A percentile compares a stretch with the other conserved stretches of the same genome.
Evolutionary conservation across 345 rosid genomes (phyloP).

Genomic region (Pelargonium nanum): DNA sequence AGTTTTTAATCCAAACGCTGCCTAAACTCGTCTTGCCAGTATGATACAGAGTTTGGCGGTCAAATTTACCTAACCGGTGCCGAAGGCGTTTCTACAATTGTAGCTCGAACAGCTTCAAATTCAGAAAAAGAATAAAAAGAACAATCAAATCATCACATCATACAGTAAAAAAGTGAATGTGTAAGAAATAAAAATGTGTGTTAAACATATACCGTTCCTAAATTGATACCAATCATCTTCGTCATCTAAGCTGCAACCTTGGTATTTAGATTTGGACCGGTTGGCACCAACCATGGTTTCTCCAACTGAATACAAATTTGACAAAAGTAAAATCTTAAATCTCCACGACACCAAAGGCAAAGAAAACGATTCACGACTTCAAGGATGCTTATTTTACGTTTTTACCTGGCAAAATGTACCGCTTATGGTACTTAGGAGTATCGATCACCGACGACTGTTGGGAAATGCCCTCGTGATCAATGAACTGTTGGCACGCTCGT

Average conservation of each 20-base stretch:
- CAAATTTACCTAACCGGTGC: slow-evolving; percentile 41
- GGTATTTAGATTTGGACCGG: slow-evolving; percentile 40
- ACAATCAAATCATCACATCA: slow-evolving; percentile 7
- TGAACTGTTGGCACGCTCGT: slow-evolving; percentile 69
- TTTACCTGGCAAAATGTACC: slow-evolving; percentile 77
- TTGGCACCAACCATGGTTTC: slow-evolving; percentile 58
- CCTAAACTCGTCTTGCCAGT: no score
- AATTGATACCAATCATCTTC: slow-evolving; percentile 73
- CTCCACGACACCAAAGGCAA: slow-evolving; percentile 2
- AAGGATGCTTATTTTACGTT: not conserved
- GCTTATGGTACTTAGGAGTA: slow-evolving; percentile 81
- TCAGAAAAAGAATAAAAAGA: slow-evolving; percentile 18
- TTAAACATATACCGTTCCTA: slow-evolving; percentile 38
- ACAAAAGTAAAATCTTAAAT: not conserved
- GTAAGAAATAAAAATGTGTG: slow-evolving; percentile 1
- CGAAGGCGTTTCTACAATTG: slow-evolving; percentile 49
- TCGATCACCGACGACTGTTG: slow-evolving; percentile 69
- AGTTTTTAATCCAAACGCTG: no score
- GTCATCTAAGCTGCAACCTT: slow-evolving; percentile 55
- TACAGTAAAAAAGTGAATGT: not conserved
- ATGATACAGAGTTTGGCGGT: no score
- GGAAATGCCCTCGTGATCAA: slow-evolving; percentile 76
- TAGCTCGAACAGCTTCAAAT: slow-evolving; percentile 59
- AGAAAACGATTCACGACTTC: not conserved
- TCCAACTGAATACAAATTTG: slow-evolving; percentile 43